These are phyloP conservation scores for Rhizopus delemar DNA, from an alignment of 371 early-diverging fungal species.

Conservation along the genomic window DNA sequence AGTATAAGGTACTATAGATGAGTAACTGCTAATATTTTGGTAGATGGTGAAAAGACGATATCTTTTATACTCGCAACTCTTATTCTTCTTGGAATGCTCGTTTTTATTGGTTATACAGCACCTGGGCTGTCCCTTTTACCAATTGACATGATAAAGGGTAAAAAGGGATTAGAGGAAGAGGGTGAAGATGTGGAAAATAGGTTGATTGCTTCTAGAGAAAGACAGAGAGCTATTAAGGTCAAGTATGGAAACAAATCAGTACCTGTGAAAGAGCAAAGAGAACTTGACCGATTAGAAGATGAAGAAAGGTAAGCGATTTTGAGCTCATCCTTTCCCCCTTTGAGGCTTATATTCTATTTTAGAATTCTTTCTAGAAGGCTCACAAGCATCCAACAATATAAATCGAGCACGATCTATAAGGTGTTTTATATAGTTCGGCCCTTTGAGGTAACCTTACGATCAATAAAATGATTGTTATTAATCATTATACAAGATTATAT, in stretches of 20 bases:
- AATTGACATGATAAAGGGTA: conserved; percentile 50
- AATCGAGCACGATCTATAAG: conserved; percentile 31
- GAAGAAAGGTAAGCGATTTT: conserved; percentile 42
- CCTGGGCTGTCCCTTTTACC: conserved; percentile 60
- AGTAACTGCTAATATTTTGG: not conserved
- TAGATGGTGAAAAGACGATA: conserved; percentile 46
- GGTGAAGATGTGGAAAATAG: conserved; percentile 40
- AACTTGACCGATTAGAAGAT: conserved; percentile 49
- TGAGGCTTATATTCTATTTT: not conserved
- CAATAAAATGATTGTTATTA: not conserved
- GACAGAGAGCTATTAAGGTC: conserved; percentile 42
- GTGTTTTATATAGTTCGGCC: conserved; percentile 33
- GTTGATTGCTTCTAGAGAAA: conserved; percentile 40
- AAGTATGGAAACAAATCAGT: conserved; percentile 41
- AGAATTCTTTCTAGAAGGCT: conserved; percentile 41
- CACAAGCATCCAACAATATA: conserved; percentile 35
- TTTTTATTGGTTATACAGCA: conserved; percentile 52
- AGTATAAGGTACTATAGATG: not conserved
- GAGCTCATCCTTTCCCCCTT: not conserved
- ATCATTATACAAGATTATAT: conserved; percentile 29
- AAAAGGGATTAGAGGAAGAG: conserved; percentile 37
- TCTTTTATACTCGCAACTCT: conserved; percentile 46
- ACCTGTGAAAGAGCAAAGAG: conserved; percentile 43
- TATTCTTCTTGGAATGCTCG: conserved; percentile 42
- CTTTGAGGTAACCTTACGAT: conserved; percentile 35